These are phyloP conservation scores for Pichia sp. DNA, from an alignment of 1,139 yeast genomes.

Conservation along the genomic window DNA sequence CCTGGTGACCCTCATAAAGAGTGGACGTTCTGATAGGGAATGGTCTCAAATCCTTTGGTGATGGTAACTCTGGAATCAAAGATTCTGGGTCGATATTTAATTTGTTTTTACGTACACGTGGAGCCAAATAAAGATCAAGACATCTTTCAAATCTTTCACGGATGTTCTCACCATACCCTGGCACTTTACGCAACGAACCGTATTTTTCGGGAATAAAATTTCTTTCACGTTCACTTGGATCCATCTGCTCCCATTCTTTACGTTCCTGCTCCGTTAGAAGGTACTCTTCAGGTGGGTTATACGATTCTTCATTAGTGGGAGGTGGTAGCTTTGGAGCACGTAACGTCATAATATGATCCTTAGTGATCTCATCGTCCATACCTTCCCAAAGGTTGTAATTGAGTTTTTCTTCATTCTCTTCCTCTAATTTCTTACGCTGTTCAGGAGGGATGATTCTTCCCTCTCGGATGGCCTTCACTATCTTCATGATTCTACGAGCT, in stretches of 20 bases:
- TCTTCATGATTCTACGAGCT: slow-evolving; percentile 93
- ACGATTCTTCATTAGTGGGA: slow-evolving; percentile 94
- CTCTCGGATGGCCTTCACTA: slow-evolving; percentile 92
- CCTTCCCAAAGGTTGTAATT: slow-evolving; percentile 87
- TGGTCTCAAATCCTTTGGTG: slow-evolving; percentile 96
- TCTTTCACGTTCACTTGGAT: slow-evolving; percentile 73
- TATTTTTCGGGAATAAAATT: slow-evolving; percentile 82
- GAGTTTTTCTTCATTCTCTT: slow-evolving; percentile 38
- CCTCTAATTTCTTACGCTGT: slow-evolving; percentile 45
- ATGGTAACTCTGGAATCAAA: slow-evolving; percentile 90
- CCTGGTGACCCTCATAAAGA: slow-evolving; percentile 75
- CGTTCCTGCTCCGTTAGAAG: slow-evolving; percentile 74
- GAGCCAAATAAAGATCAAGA: slow-evolving; percentile 89
- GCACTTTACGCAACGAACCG: slow-evolving; percentile 80
- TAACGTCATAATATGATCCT: slow-evolving; percentile 78
- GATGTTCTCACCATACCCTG: slow-evolving; percentile 81
- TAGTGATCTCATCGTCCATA: slow-evolving; percentile 50
- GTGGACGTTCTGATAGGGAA: slow-evolving; percentile 94
- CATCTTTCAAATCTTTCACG: slow-evolving; percentile 94
- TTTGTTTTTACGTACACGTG: slow-evolving; percentile 89
- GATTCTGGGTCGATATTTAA: slow-evolving; percentile 95
- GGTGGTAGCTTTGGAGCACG: slow-evolving; percentile 96
- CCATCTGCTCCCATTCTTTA: slow-evolving; percentile 65
- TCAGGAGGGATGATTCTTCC: slow-evolving; percentile 85
- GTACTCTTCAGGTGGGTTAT: slow-evolving; percentile 97